A percentile compares a stretch with the other conserved stretches of the same genome.
These are phyloP conservation scores for Gaeumannomyces tritici DNA, from an alignment of 2,329 filamentous ascomycete genomes.

Conservation along the genomic window DNA sequence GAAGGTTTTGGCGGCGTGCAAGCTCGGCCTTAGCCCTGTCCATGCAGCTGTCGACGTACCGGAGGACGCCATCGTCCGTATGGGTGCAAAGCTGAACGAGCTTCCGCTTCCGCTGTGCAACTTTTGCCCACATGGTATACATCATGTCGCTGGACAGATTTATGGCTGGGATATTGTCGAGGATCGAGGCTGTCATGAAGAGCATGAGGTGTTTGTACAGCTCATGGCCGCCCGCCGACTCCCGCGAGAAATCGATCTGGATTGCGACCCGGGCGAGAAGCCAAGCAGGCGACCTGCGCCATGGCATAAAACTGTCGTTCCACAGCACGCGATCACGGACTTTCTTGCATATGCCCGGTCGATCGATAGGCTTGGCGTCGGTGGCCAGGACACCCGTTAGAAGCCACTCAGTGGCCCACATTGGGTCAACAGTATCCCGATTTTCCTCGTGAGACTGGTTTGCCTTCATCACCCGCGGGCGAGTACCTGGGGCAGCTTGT, in stretches of 20 bases:
- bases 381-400: not conserved
- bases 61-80: not conserved
- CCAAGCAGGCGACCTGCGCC: not conserved
- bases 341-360: not conserved
- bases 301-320: not conserved
- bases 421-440: not conserved
- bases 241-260: not conserved
- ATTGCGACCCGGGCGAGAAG: not conserved
- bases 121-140: not conserved
- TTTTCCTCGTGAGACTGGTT: not conserved
- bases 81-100: not conserved
- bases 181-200: not conserved
- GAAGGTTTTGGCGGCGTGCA: not conserved
- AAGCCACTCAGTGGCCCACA: not conserved
- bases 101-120: not conserved
- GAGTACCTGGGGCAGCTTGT: not conserved
- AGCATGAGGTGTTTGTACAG: constrained; percentile 1
- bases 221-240: not conserved
- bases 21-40: not conserved
- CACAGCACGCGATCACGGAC: not conserved
- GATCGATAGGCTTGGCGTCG: not conserved
- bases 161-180: not conserved
- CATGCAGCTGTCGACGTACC: not conserved
- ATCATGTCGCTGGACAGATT: not conserved
- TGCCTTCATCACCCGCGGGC: not conserved